phyloP scores from a whole-genome alignment of 1,139 yeast species.

The Kodamaea suecica region DNA sequence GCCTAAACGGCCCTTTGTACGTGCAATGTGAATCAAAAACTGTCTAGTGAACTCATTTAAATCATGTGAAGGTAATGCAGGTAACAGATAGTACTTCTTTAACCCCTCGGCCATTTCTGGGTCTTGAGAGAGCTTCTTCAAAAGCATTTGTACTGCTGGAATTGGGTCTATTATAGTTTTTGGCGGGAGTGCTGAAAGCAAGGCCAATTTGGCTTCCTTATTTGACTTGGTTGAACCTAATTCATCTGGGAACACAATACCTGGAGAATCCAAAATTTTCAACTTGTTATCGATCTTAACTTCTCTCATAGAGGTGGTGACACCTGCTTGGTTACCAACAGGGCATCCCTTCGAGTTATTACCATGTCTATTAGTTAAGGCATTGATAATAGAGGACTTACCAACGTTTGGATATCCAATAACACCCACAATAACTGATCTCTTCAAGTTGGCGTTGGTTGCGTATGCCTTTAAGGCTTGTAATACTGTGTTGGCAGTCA shows the following conservation, averaged over 20 bases:
- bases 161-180: slow-evolving; percentile 82
- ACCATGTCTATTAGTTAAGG: slow-evolving; percentile 82
- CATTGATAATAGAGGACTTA: slow-evolving; percentile 90
- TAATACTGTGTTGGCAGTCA: slow-evolving; percentile 71
- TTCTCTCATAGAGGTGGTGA: slow-evolving; percentile 87
- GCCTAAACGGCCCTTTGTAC: slow-evolving; percentile 88
- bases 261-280: slow-evolving; percentile 91
- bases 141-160: slow-evolving; percentile 72
- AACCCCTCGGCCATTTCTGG: slow-evolving; percentile 74
- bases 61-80: slow-evolving; percentile 69
- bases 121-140: slow-evolving; percentile 71
- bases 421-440: slow-evolving; percentile 93
- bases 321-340: slow-evolving; percentile 97
- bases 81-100: slow-evolving; percentile 69
- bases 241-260: slow-evolving; percentile 89
- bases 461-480: slow-evolving; percentile 87
- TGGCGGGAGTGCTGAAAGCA: slow-evolving; percentile 87
- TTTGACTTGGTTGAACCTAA: slow-evolving; percentile 53
- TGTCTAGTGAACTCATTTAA: slow-evolving; percentile 72
- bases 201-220: slow-evolving; percentile 83
- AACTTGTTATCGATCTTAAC: slow-evolving; percentile 89
- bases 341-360: slow-evolving; percentile 75
- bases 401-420: slow-evolving; percentile 95
- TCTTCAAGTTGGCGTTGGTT: slow-evolving; percentile 74
- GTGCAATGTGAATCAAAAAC: slow-evolving; percentile 87